Evolutionary conservation across 345 rosid species (phyloP).

Genomic region (Iberis pinnata): DNA sequence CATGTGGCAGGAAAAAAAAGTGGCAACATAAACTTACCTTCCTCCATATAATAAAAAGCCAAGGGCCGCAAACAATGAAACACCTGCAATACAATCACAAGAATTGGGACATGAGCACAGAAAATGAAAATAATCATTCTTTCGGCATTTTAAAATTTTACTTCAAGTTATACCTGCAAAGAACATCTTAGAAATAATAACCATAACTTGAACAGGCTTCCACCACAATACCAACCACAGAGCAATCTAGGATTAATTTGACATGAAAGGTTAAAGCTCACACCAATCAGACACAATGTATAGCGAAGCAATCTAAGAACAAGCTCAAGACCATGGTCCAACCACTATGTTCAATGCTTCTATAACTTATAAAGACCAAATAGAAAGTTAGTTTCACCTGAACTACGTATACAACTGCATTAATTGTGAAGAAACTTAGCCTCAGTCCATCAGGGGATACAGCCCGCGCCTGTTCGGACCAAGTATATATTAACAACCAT

Average conservation of each 20-base stretch:
- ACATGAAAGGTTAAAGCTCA: slow-evolving; percentile 5
- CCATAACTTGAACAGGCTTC: slow-evolving; percentile 51
- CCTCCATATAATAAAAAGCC: slow-evolving; percentile 81
- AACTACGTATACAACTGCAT: slow-evolving; percentile 58
- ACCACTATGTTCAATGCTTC: too few species aligned
- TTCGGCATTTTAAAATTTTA: background rate
- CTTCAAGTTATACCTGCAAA: slow-evolving; percentile 55
- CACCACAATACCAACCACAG: slow-evolving; percentile 76
- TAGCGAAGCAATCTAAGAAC: background rate
- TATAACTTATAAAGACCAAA: too few species aligned
- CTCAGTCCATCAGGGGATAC: slow-evolving; percentile 81
- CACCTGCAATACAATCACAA: slow-evolving; percentile 38
- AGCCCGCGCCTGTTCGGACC: slow-evolving; percentile 62
- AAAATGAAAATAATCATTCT: background rate
- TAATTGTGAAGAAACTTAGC: slow-evolving; percentile 68
- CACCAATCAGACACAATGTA: background rate
- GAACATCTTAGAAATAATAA: slow-evolving; percentile 69
- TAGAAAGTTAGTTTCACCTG: slow-evolving; percentile 51
- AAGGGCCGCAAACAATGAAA: slow-evolving; percentile 58
- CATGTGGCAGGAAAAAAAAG: background rate
- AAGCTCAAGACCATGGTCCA: slow-evolving; percentile 2
- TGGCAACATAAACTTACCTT: slow-evolving; percentile 39
- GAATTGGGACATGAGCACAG: slow-evolving; percentile 3
- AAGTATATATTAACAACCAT: slow-evolving; percentile 1
- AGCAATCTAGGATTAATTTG: slow-evolving; percentile 45